These are phyloP conservation scores for Penicillium desertorum DNA, from an alignment of 495 filamentous ascomycete genomes.

Conservation along the genomic window DNA sequence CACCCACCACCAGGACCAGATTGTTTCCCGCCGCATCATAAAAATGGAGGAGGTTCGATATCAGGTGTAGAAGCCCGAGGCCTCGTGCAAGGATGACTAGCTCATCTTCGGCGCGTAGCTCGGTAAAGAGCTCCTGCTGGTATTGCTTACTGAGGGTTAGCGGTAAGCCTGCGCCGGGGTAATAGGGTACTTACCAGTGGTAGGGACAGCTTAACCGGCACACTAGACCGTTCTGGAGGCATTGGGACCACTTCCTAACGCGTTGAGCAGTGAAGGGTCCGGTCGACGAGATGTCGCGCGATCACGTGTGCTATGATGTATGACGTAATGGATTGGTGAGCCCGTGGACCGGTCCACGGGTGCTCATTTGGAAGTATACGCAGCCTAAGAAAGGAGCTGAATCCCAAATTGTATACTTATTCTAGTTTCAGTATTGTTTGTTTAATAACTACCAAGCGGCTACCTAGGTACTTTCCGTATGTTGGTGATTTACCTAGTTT, in stretches of 20 bases:
- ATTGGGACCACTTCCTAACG: conserved; percentile 46
- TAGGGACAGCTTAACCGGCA: conserved; percentile 87
- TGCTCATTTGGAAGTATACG: not conserved
- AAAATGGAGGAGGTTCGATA: conserved; percentile 92
- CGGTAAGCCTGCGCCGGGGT: conserved; percentile 23
- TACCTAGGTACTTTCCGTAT: no score
- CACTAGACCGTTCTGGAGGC: conserved; percentile 57
- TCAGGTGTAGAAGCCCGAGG: conserved; percentile 82
- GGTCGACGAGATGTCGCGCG: conserved; percentile 17
- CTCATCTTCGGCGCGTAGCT: conserved; percentile 88
- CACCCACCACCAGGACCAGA: conserved; percentile 83
- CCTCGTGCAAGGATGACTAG: conserved; percentile 88
- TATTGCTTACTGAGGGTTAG: conserved; percentile 55
- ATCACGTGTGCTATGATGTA: conserved; percentile 41
- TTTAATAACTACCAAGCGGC: not conserved
- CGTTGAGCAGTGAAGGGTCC: conserved; percentile 16
- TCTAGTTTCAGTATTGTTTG: not conserved
- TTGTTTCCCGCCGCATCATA: conserved; percentile 97
- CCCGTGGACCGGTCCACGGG: not conserved
- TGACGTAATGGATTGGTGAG: conserved; percentile 32
- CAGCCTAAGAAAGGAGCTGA: not conserved
- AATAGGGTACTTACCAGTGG: conserved; percentile 64
- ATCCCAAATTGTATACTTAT: not conserved
- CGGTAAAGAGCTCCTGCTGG: conserved; percentile 89
- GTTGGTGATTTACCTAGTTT: not conserved